Percentiles rank a stretch among this genome's conserved stretches.
Conservation (phyloP, 2,329 filamentous ascomycete genomes). For the Aspergillus clavatus region DNA sequence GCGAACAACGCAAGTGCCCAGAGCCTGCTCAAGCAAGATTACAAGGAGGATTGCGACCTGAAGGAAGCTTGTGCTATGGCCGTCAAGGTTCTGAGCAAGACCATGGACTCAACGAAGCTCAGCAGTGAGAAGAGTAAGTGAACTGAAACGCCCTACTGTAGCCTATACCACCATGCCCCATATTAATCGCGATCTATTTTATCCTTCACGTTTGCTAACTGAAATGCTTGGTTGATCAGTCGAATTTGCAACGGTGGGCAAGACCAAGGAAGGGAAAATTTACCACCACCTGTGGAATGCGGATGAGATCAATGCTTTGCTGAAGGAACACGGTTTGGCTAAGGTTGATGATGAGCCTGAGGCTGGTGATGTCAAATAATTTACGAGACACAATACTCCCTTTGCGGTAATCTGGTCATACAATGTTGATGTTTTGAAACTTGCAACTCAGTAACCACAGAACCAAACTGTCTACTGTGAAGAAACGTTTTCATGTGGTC, state of each 20-base stretch:
- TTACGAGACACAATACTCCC: constrained; percentile 20
- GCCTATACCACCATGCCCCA: neutral
- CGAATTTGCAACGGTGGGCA: constrained; percentile 96
- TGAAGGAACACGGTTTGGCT: constrained; percentile 92
- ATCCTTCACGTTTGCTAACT: constrained; percentile 10
- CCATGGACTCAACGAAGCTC: constrained; percentile 98
- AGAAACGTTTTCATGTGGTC: neutral
- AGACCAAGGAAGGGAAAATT: constrained; percentile 91
- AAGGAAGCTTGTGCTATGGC: constrained; percentile 96
- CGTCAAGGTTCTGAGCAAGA: constrained; percentile 99
- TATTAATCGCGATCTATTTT: neutral
- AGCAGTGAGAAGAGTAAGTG: constrained; percentile 96
- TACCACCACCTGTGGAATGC: constrained; percentile 97
- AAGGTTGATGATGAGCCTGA: constrained; percentile 70
- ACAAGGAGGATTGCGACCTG: constrained; percentile 95
- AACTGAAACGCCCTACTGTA: neutral
- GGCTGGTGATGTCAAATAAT: constrained; percentile 45
- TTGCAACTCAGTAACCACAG: neutral
- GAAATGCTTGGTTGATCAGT: constrained; percentile 51
- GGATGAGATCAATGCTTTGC: constrained; percentile 87
- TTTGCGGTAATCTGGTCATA: constrained; percentile 25
- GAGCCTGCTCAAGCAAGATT: constrained; percentile 96
- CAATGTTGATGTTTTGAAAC: constrained; percentile 21
- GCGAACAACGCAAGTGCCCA: constrained; percentile 98
- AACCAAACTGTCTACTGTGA: constrained; percentile 10